Percentiles rank a stretch among this genome's conserved stretches.
phyloP scores from a whole-genome alignment of 1,139 yeast species.

The Diutina ranongensis region DNA sequence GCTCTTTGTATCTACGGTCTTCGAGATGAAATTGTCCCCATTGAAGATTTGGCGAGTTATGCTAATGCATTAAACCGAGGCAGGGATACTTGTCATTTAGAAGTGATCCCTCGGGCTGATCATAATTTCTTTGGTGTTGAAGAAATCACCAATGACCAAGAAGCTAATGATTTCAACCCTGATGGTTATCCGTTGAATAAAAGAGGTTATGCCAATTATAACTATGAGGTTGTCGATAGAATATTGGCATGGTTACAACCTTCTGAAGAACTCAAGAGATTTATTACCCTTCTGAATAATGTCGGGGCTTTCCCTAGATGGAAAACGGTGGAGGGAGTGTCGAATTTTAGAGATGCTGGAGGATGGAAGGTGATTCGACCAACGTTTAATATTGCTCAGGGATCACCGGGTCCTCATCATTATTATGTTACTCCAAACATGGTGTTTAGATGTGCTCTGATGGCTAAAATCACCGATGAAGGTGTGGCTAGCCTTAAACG shows the following conservation, averaged over 20 bases:
- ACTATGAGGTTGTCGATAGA: constrained; percentile 38
- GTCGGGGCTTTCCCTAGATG: constrained; percentile 32
- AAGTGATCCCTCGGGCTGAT: constrained; percentile 57
- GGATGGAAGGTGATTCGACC: constrained; percentile 47
- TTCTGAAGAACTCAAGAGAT: constrained; percentile 40
- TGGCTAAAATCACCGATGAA: constrained; percentile 33
- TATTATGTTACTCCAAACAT: constrained; percentile 42
- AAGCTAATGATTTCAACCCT: constrained; percentile 24
- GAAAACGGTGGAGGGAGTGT: constrained; percentile 43
- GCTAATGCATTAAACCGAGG: constrained; percentile 45
- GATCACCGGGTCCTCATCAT: background rate
- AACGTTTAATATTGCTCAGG: constrained; percentile 12
- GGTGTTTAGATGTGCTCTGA: constrained; percentile 55
- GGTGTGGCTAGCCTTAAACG: constrained; percentile 32
- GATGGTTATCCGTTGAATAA: constrained; percentile 30
- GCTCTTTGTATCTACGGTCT: constrained; percentile 67
- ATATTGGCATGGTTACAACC: constrained; percentile 43
- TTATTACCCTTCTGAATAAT: constrained; percentile 23
- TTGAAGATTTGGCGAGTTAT: constrained; percentile 46
- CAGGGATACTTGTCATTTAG: constrained; percentile 40
- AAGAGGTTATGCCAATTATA: constrained; percentile 42
- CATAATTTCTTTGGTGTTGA: constrained; percentile 62
- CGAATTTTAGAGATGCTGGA: constrained; percentile 72
- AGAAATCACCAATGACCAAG: constrained; percentile 20
- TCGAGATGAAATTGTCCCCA: constrained; percentile 53